phyloP scores from a whole-genome alignment of 805 yeast genomes.

The Metschnikowia gruessii region DNA sequence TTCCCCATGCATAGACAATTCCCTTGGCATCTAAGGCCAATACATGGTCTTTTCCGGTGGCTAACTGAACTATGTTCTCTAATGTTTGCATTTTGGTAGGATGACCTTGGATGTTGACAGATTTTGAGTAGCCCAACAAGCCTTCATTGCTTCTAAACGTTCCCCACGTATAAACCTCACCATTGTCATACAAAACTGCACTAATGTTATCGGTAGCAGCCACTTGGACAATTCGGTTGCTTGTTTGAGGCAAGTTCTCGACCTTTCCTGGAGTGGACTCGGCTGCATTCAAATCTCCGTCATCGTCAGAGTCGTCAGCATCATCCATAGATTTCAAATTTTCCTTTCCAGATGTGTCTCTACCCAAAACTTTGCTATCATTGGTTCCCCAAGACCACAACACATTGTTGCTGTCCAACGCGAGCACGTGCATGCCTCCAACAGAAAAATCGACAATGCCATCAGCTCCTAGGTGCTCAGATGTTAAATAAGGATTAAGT shows the following conservation, averaged over 20 bases:
- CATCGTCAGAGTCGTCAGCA: constrained; percentile 50
- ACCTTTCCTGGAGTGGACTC: constrained; percentile 89
- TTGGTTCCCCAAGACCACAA: constrained; percentile 99
- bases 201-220: constrained; percentile 93
- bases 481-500: constrained; percentile 69
- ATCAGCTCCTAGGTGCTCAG: constrained; percentile 45
- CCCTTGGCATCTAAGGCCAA: constrained; percentile 83
- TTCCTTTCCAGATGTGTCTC: constrained; percentile 71
- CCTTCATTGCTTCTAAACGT: constrained; percentile 95
- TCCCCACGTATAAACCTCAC: constrained; percentile 97
- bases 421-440: constrained; percentile 95
- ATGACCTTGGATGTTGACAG: constrained; percentile 56
- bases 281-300: constrained; percentile 77
- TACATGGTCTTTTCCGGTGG: constrained; percentile 91
- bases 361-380: constrained; percentile 87
- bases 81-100: constrained; percentile 66
- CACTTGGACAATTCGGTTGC: constrained; percentile 62
- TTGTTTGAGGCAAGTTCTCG: constrained; percentile 55
- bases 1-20: constrained; percentile 94
- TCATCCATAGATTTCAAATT: constrained; percentile 65
- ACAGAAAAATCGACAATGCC: constrained; percentile 84
- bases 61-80: constrained; percentile 73
- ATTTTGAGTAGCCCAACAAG: constrained; percentile 72
- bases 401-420: constrained; percentile 68
- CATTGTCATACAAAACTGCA: constrained; percentile 72